These are phyloP conservation scores for Cystobasidium slooffiae DNA, from an alignment of 1,284 basidiomycete species.

Conservation along the genomic window DNA sequence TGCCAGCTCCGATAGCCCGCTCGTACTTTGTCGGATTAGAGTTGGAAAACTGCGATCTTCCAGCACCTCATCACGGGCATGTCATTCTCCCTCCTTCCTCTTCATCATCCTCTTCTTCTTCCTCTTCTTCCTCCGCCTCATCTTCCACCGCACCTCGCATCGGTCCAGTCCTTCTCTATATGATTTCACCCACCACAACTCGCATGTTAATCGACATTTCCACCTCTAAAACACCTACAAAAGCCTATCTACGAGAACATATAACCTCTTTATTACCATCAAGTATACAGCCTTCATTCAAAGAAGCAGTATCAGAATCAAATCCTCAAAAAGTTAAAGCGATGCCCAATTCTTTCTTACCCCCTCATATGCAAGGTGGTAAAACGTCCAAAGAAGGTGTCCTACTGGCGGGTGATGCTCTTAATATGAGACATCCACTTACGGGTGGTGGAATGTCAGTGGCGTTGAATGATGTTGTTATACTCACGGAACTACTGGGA, in stretches of 20 bases:
- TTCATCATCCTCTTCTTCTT: constrained; percentile 45
- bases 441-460: constrained; percentile 98
- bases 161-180: constrained; percentile 86
- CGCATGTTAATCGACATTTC: constrained; percentile 73
- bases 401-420: constrained; percentile 90
- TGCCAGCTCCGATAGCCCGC: constrained; percentile 64
- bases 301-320: constrained; percentile 65
- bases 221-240: constrained; percentile 43
- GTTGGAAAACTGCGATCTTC: constrained; percentile 73
- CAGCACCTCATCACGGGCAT: constrained; percentile 83
- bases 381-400: constrained; percentile 66
- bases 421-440: constrained; percentile 99
- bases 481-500: constrained; percentile 69
- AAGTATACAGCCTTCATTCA: constrained; percentile 68
- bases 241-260: constrained; percentile 72
- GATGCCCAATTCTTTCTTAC: constrained; percentile 97
- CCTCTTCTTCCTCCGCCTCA: constrained; percentile 31
- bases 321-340: constrained; percentile 59
- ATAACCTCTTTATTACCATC: constrained; percentile 80
- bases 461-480: constrained; percentile 79
- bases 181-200: constrained; percentile 77
- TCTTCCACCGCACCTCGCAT: constrained; percentile 58
- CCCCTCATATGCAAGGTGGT: constrained; percentile 76
- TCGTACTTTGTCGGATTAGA: constrained; percentile 83
- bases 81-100: constrained; percentile 66